Evolutionary conservation across 805 yeast genomes (phyloP), one percentile per base, ranked within the genome.

Genomic region (Ogataea allantospora): DNA sequence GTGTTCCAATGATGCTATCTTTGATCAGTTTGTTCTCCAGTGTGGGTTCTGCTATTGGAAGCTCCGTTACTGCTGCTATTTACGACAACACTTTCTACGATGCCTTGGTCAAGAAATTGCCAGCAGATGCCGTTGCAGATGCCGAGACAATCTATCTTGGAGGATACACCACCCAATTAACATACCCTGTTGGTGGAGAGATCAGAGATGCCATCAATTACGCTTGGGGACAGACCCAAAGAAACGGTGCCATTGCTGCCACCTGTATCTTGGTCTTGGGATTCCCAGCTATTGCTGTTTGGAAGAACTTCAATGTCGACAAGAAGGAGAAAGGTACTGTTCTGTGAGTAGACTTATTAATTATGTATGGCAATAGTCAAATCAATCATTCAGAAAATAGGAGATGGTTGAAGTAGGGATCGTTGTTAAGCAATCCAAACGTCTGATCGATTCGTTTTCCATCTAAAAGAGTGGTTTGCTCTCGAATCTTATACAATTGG

Each of bases 41-140:
- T 13, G 59, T 67, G 42, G 73, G 71, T 40, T 53, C 53, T 27
- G 63, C 70, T 13, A 57, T 68, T 32, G 73, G 72, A 21, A 36
- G 56, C 31, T 68, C 72, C 6, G 57, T 67, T 33, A 53, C 66
- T 14, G 66, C 63, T 47, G 67, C 71, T 21, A 55, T 70, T 28
- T 62, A 65, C 60, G 51, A 53, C 42, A 47, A 55, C 41, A 46
- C 44, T 6, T 59, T 65, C 50, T 57, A 59, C 19, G 30, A 35
- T 9, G 42, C 56, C 4, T 53, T 64, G 21, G 26, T 7, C 9
- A 28, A 41, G 12, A 38, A 41, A 12, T 47, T 65, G 23, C 68
- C 70, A 20, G 56, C 44, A 8, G 42, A 29, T 21, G 26, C 34
- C n/a, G 42, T 42, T 25, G 41, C 34, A 9, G 37, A 48, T 10